Evolutionary conservation across 805 yeast genomes (phyloP).

Genomic region (Candida manassasensis): DNA sequence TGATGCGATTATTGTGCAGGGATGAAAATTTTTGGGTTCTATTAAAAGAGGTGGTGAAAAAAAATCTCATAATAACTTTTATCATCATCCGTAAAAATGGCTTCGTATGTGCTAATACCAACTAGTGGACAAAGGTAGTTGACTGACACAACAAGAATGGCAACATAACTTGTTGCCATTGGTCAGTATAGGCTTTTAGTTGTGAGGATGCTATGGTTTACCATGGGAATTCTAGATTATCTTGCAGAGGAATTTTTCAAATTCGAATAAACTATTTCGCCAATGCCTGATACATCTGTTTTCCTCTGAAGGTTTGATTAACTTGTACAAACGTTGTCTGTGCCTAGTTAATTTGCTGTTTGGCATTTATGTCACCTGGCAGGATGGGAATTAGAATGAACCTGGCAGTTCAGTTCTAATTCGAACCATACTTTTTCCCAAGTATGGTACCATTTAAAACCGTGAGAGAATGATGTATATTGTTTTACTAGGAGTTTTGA

Average conservation of each 20-base stretch:
- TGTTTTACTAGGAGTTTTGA: not conserved
- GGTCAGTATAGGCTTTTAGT: not conserved
- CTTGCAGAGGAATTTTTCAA: constrained; percentile 30
- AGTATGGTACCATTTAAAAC: not conserved
- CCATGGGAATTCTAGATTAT: constrained; percentile 39
- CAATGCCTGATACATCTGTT: constrained; percentile 42
- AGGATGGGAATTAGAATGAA: constrained; percentile 31
- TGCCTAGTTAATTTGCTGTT: not conserved
- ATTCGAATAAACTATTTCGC: constrained; percentile 23
- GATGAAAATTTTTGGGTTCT: not conserved
- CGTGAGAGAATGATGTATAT: constrained; percentile 1
- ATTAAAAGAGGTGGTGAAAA: constrained; percentile 1
- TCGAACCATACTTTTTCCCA: not conserved
- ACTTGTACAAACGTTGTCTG: constrained; percentile 2
- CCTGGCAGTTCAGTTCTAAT: constrained; percentile 36
- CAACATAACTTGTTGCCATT: not conserved
- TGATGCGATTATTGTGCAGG: constrained; percentile 1
- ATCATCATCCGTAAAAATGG: not conserved
- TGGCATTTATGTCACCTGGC: not conserved
- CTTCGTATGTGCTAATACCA: constrained; percentile 1
- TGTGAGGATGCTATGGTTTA: constrained; percentile 6
- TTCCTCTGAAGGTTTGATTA: constrained; percentile 32
- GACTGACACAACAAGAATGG: not conserved
- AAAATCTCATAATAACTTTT: not conserved
- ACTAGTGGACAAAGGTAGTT: not conserved